phyloP scores from a whole-genome alignment of 805 yeast genomes.

The Candida khao-thaluensis region DNA sequence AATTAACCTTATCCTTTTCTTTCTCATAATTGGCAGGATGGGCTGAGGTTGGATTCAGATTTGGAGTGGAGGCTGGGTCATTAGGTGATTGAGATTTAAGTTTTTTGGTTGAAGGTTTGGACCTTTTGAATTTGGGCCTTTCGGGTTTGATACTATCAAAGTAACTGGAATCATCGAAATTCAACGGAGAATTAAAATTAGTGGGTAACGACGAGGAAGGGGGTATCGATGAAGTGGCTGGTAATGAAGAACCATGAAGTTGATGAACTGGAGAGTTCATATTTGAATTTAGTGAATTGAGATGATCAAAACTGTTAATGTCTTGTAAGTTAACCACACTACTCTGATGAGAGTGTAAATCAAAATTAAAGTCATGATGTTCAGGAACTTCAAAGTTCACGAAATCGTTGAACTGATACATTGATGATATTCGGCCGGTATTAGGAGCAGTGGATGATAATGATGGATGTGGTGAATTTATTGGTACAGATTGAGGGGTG shows the following conservation, averaged over 20 bases:
- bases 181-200: slow-evolving; percentile 14
- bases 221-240: slow-evolving; percentile 7
- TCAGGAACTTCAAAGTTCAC: slow-evolving; percentile 11
- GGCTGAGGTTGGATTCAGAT: not conserved
- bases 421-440: slow-evolving; percentile 4
- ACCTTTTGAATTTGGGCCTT: slow-evolving; percentile 13
- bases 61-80: not conserved
- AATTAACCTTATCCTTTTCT: slow-evolving; percentile 3
- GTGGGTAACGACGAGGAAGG: slow-evolving; percentile 12
- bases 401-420: slow-evolving; percentile 9
- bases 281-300: slow-evolving; percentile 2
- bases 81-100: slow-evolving; percentile 3
- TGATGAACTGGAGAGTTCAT: slow-evolving; percentile 5
- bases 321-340: slow-evolving; percentile 14
- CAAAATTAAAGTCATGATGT: slow-evolving; percentile 7
- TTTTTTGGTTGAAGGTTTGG: slow-evolving; percentile 11
- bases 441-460: not conserved
- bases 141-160: slow-evolving; percentile 14
- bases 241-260: slow-evolving; percentile 1
- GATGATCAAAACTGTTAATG: slow-evolving; percentile 2
- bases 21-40: slow-evolving; percentile 1
- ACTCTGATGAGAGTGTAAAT: slow-evolving; percentile 14
- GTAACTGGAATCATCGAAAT: slow-evolving; percentile 13
- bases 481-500: not conserved
- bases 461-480: not conserved